Evolutionary conservation across 371 early-diverging fungal species (phyloP).

Genomic region (Apophysomyces sp.): DNA sequence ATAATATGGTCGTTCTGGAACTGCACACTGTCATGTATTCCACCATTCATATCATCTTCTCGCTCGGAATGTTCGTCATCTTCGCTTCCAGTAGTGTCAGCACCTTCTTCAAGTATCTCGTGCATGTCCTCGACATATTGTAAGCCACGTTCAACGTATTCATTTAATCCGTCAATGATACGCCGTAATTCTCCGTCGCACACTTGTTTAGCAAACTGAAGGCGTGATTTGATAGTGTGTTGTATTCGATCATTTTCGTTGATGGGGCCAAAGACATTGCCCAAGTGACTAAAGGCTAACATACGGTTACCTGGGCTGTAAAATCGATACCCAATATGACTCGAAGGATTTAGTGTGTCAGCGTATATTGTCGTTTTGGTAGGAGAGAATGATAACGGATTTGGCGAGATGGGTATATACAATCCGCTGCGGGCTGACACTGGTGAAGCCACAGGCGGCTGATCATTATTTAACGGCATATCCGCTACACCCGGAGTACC

Average conservation of each 20-base stretch:
- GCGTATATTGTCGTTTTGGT: background rate
- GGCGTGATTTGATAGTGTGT: slow-evolving; percentile 32
- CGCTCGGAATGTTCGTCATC: slow-evolving; percentile 23
- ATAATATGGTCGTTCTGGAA: background rate
- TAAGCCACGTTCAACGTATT: slow-evolving; percentile 67
- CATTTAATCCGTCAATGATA: slow-evolving; percentile 72
- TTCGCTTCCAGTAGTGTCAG: slow-evolving; percentile 14
- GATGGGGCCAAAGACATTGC: slow-evolving; percentile 11
- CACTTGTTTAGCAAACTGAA: slow-evolving; percentile 42
- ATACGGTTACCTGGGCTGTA: slow-evolving; percentile 12
- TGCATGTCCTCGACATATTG: slow-evolving; percentile 58
- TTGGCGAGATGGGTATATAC: background rate
- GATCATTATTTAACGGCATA: background rate
- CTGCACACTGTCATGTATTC: background rate
- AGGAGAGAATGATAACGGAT: background rate
- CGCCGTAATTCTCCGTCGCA: slow-evolving; percentile 56
- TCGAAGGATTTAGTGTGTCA: background rate
- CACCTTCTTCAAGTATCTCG: slow-evolving; percentile 21
- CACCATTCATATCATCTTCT: slow-evolving; percentile 9
- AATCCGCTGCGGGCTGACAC: background rate
- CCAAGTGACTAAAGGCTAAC: slow-evolving; percentile 18
- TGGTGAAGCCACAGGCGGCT: background rate
- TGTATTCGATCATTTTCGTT: slow-evolving; percentile 20
- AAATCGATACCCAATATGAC: slow-evolving; percentile 18
- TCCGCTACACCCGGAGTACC: background rate